Evolutionary conservation across 352 stramenopile species (phyloP).

Genomic region (Phytopythium sindhum): DNA sequence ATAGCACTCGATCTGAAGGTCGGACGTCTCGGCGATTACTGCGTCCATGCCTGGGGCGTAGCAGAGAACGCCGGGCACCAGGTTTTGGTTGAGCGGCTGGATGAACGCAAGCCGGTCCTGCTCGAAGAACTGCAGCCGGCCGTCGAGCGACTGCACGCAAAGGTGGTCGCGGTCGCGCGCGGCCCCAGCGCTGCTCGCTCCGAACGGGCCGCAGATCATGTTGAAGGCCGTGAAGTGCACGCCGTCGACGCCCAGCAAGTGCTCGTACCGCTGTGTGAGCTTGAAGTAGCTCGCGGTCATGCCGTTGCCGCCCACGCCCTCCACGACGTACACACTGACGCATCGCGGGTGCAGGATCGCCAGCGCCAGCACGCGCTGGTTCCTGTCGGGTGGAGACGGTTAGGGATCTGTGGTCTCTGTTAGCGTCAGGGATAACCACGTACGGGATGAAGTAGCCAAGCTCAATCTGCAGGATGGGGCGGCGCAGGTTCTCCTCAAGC

Average conservation of each 20-base stretch:
- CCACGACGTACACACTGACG: constrained; percentile 78
- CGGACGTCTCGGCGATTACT: constrained; percentile 75
- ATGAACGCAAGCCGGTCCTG: constrained; percentile 88
- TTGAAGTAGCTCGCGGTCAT: constrained; percentile 83
- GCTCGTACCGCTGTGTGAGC: constrained; percentile 78
- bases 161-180: constrained; percentile 66
- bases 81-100: constrained; percentile 74
- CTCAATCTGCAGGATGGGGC: constrained; percentile 84
- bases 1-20: constrained; percentile 87
- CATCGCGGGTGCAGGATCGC: constrained; percentile 85
- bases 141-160: constrained; percentile 90
- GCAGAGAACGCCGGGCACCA: constrained; percentile 78
- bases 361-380: constrained; percentile 57
- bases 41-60: constrained; percentile 81
- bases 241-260: constrained; percentile 84
- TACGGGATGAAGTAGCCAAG: constrained; percentile 85
- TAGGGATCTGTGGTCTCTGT: background rate
- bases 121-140: constrained; percentile 90
- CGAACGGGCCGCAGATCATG: constrained; percentile 84
- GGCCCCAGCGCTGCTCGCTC: constrained; percentile 13
- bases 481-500: constrained; percentile 81
- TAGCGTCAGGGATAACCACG: constrained; percentile 8
- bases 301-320: constrained; percentile 70
- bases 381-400: constrained; percentile 19
- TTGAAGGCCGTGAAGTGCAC: constrained; percentile 91